A percentile compares a stretch with the other conserved stretches of the same genome.
Conservation (phyloP, 2,329 filamentous ascomycete genomes). For the Hypoxylon sp. region DNA sequence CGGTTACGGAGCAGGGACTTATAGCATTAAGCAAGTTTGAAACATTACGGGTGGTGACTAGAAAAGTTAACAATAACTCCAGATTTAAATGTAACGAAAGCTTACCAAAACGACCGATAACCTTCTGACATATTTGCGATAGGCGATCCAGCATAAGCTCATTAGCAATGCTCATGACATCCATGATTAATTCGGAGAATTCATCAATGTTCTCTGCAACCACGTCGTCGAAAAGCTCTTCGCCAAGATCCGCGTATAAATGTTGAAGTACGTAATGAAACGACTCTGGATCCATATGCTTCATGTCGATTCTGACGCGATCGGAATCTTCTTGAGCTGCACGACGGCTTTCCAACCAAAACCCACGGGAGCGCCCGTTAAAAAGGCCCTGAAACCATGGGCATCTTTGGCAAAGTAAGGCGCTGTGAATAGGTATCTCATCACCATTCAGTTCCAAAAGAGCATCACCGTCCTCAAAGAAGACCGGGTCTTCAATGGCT, state of each 20-base stretch:
- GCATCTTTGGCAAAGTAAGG: slow-evolving; percentile 84
- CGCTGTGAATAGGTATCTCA: slow-evolving; percentile 81
- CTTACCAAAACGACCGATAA: slow-evolving; percentile 79
- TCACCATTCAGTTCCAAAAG: slow-evolving; percentile 82
- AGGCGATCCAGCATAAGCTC: slow-evolving; percentile 95
- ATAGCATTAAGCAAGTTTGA: slow-evolving; percentile 88
- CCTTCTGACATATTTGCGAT: slow-evolving; percentile 88
- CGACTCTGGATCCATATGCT: slow-evolving; percentile 79
- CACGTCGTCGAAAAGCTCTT: slow-evolving; percentile 85
- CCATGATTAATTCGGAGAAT: slow-evolving; percentile 89
- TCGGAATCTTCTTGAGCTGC: slow-evolving; percentile 61
- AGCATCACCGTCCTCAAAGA: slow-evolving; percentile 85
- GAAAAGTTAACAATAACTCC: slow-evolving; percentile 44
- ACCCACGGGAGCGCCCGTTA: slow-evolving; percentile 85
- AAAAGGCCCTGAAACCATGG: slow-evolving; percentile 95
- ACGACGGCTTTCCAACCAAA: slow-evolving; percentile 84
- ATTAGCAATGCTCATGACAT: slow-evolving; percentile 90
- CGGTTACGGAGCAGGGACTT: slow-evolving; percentile 83
- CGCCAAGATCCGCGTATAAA: slow-evolving; percentile 86
- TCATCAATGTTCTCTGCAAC: slow-evolving; percentile 81
- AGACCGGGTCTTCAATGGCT: slow-evolving; percentile 77
- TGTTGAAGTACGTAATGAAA: slow-evolving; percentile 86
- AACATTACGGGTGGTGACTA: slow-evolving; percentile 86
- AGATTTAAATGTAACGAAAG: background rate
- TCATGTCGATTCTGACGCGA: slow-evolving; percentile 81